A percentile compares a stretch with the other conserved stretches of the same genome.
These are phyloP conservation scores for Gillenia trifoliata DNA, from an alignment of 306 rosid genomes.

Conservation along the genomic window DNA sequence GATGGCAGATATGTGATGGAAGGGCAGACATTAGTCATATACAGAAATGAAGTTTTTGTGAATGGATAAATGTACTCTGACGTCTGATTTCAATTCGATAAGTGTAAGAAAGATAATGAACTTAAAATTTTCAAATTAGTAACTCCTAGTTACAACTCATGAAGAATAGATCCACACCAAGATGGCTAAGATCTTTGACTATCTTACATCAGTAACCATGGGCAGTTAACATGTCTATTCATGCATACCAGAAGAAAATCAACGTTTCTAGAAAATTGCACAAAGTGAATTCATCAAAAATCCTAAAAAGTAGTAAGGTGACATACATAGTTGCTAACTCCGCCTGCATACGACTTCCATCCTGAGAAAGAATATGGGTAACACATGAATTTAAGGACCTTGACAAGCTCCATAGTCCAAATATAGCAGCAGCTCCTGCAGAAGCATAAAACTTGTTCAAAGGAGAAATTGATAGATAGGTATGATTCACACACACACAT, in stretches of 20 bases:
- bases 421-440: constrained; percentile 48
- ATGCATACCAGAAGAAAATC: constrained; percentile 2
- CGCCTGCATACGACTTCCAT: constrained; percentile 67
- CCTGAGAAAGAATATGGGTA: constrained; percentile 58
- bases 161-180: background rate
- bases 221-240: background rate
- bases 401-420: constrained; percentile 42
- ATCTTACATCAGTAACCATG: background rate
- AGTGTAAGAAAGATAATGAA: background rate
- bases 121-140: background rate
- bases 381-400: constrained; percentile 41
- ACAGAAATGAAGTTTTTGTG: background rate
- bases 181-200: background rate
- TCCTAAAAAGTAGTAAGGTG: constrained; percentile 18
- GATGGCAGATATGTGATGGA: background rate
- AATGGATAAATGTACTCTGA: background rate
- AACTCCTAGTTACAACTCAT: background rate
- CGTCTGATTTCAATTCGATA: background rate
- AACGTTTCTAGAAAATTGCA: background rate
- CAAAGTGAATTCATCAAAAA: constrained; percentile 1
- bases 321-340: constrained; percentile 77
- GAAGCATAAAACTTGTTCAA: constrained; percentile 26
- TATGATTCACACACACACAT: background rate
- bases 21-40: background rate
- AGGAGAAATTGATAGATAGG: background rate